Evolutionary conservation across 495 filamentous ascomycete species (phyloP).

Genomic region (Penicillium diatomitis): DNA sequence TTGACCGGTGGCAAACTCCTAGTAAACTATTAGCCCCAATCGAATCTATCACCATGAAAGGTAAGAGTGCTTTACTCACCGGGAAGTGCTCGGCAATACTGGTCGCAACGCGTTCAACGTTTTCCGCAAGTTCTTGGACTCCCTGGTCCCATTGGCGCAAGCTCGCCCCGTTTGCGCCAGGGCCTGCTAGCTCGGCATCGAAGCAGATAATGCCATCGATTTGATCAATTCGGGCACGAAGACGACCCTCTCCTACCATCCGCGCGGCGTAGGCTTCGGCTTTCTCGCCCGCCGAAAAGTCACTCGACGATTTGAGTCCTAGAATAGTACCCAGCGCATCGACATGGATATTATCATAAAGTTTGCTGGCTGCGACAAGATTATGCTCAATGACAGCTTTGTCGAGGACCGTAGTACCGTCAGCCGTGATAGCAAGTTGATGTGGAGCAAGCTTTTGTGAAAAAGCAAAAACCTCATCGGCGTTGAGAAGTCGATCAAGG

Average conservation of each 20-base stretch:
- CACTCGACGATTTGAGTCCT: slow-evolving; percentile 43
- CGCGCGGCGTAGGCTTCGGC: slow-evolving; percentile 86
- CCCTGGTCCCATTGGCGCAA: slow-evolving; percentile 83
- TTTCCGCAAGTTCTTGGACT: slow-evolving; percentile 75
- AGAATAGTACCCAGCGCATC: slow-evolving; percentile 68
- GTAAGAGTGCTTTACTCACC: slow-evolving; percentile 15
- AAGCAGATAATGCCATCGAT: slow-evolving; percentile 86
- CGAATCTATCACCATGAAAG: not conserved
- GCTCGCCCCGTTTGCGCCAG: slow-evolving; percentile 45
- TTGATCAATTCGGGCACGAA: slow-evolving; percentile 87
- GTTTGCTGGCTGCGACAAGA: slow-evolving; percentile 69
- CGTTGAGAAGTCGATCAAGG: slow-evolving; percentile 72
- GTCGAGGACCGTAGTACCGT: slow-evolving; percentile 88
- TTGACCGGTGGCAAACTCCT: slow-evolving; percentile 24
- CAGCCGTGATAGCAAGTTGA: slow-evolving; percentile 78
- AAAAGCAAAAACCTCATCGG: slow-evolving; percentile 78
- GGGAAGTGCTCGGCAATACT: slow-evolving; percentile 34
- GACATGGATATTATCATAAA: slow-evolving; percentile 85
- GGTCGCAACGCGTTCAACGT: slow-evolving; percentile 72
- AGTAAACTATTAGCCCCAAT: slow-evolving; percentile 8
- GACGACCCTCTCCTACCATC: slow-evolving; percentile 90
- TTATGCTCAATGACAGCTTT: slow-evolving; percentile 96
- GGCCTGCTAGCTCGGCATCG: slow-evolving; percentile 48
- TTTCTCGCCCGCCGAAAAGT: slow-evolving; percentile 54
- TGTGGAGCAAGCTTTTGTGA: slow-evolving; percentile 71